phyloP scores from a whole-genome alignment of 306 rosid genomes.

The Begonia loranthoides region DNA sequence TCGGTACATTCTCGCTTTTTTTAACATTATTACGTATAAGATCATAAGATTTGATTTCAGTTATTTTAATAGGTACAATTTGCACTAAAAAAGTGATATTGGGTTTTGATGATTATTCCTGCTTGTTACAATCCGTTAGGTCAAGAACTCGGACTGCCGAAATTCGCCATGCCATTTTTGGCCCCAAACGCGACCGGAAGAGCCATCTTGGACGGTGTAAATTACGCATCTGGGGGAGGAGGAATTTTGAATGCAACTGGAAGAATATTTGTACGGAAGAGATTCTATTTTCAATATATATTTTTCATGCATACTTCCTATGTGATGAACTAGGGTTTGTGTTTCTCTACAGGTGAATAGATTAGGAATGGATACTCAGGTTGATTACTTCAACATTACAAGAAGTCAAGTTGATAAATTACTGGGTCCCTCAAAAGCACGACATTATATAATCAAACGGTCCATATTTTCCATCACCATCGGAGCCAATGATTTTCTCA shows the following conservation, averaged over 20 bases:
- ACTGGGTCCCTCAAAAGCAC: conserved; percentile 53
- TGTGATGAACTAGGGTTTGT: too few species aligned
- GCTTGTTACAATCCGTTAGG: conserved; percentile 12
- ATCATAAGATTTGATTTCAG: too few species aligned
- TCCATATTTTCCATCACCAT: conserved; percentile 68
- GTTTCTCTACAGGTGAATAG: conserved; percentile 48
- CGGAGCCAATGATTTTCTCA: conserved; percentile 82
- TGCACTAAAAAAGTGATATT: too few species aligned
- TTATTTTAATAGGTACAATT: too few species aligned
- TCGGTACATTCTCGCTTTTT: conserved; percentile 29
- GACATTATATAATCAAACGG: conserved; percentile 34
- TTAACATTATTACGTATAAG: too few species aligned
- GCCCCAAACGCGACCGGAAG: conserved; percentile 70
- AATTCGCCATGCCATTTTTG: conserved; percentile 63
- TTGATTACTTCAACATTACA: conserved; percentile 71
- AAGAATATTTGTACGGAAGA: conserved; percentile 60
- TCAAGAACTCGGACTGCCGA: conserved; percentile 69
- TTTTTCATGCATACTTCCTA: background rate
- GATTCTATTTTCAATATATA: background rate
- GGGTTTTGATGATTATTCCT: background rate
- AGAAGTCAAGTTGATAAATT: conserved; percentile 55
- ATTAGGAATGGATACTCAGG: conserved; percentile 78
- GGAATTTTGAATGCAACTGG: conserved; percentile 94
- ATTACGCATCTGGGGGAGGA: conserved; percentile 96
- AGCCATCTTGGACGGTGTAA: conserved; percentile 55